These are phyloP conservation scores for Aspergillus persii DNA, from an alignment of 2,329 filamentous ascomycete species.

Conservation along the genomic window DNA sequence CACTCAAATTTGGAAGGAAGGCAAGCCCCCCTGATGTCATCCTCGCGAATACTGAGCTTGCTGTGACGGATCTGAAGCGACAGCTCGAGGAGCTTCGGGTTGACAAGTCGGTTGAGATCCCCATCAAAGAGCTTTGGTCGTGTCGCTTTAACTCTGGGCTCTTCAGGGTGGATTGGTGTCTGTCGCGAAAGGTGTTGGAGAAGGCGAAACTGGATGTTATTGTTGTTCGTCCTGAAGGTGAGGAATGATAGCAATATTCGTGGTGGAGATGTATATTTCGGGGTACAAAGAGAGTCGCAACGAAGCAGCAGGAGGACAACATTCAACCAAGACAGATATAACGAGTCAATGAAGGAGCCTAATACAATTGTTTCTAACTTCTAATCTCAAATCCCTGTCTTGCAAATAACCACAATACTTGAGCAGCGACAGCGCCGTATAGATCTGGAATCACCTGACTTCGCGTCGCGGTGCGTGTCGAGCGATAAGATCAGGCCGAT, in stretches of 20 bases:
- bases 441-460: slow-evolving; percentile 15
- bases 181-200: slow-evolving; percentile 47
- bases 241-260: slow-evolving; percentile 2
- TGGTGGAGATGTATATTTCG: not conserved
- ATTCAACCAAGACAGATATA: not conserved
- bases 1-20: slow-evolving; percentile 47
- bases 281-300: too few relatives aligned
- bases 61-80: slow-evolving; percentile 49
- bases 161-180: slow-evolving; percentile 56
- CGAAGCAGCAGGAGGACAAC: not conserved
- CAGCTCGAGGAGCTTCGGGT: slow-evolving; percentile 1
- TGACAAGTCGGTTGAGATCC: slow-evolving; percentile 1
- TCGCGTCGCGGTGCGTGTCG: slow-evolving; percentile 15
- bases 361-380: not conserved
- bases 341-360: not conserved
- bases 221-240: slow-evolving; percentile 30
- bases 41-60: slow-evolving; percentile 47
- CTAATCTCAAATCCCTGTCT: not conserved
- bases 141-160: slow-evolving; percentile 59
- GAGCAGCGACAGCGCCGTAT: not conserved
- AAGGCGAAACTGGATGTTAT: slow-evolving; percentile 34
- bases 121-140: slow-evolving; percentile 42
- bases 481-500: not conserved
- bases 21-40: slow-evolving; percentile 42
- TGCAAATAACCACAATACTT: not conserved